Base-by-base conservation (phyloP, 805 yeast genomes). In the Candida nanaspora region DNA sequence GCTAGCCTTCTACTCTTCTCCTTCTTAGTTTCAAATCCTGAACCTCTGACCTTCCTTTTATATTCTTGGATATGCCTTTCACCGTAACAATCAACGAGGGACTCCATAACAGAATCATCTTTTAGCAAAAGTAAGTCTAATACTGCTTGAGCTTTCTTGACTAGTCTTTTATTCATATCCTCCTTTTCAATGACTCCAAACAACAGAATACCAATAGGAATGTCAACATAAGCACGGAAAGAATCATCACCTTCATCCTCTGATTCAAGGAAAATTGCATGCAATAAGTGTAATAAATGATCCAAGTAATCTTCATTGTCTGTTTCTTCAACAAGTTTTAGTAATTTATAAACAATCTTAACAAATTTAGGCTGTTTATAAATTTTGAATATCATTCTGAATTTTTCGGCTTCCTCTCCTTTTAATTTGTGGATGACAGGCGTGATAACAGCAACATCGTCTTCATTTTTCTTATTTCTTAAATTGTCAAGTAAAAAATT, bases 201-300 rank as follows among this genome's bases (percentile, higher is more conserved):
- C n/a, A 82, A 59, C 20, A 75, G 59, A 44, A 74, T 76, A 51
- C 80, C 65, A 27, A 79, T 65, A 4, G 86, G 84, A 35, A 76
- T 73, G 20, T 64, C 61, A n/a, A 74, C 57, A 45, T 73, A 78
- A 18, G 46, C 38, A 18, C 47, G 32, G 23, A 62, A 43, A 1
- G 51, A 50, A 14, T 18, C 16, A 9, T 42, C 41, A 44, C 72
- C 78, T 40, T 70, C 27, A 18, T 15, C 25, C 2, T 43, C 37
- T 34, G 48, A 52, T 46, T 54, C 65, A 16, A 61, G 38, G 16
- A 83, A 52, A 7, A 80, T 65, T 6, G 85, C 89, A 61, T 84
- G 87, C 2, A 82, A 47, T 38, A 85, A 65, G 55, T 84, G 93
- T 30, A 85, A 65, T n/a, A 80, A 51, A 33, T 76, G 78, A 15